A percentile compares a stretch with the other conserved stretches of the same genome.
phyloP scores from a whole-genome alignment of 768 basidiomycete genomes.

The Goffeauzyma gilvescens region DNA sequence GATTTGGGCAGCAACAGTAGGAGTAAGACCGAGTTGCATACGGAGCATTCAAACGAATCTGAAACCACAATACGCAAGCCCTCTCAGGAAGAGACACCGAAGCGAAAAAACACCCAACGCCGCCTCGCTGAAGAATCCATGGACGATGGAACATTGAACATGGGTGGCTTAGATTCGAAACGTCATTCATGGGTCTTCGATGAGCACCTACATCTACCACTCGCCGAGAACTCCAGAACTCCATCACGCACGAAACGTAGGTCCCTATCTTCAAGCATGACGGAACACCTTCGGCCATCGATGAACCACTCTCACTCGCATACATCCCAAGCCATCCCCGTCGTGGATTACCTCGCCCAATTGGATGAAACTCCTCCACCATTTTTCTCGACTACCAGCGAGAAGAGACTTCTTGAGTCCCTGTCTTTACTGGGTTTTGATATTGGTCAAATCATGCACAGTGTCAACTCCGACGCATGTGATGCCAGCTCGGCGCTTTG shows the following conservation, averaged over 20 bases:
- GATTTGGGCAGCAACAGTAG: slow-evolving; percentile 13
- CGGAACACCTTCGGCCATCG: slow-evolving; percentile 21
- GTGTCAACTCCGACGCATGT: slow-evolving; percentile 76
- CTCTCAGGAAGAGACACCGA: slow-evolving; percentile 2
- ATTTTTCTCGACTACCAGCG: slow-evolving; percentile 68
- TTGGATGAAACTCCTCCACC: slow-evolving; percentile 38
- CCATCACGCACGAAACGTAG: slow-evolving; percentile 89
- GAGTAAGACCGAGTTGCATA: slow-evolving; percentile 13
- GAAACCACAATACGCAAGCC: slow-evolving; percentile 28
- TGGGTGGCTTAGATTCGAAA: slow-evolving; percentile 7
- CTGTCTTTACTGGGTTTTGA: slow-evolving; percentile 69
- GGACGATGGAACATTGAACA: slow-evolving; percentile 1
- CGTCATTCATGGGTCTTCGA: slow-evolving; percentile 12
- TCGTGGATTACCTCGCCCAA: slow-evolving; percentile 36
- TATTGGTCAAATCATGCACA: slow-evolving; percentile 85
- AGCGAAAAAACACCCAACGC: no score
- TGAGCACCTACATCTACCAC: slow-evolving; percentile 41
- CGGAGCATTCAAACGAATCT: slow-evolving; percentile 26
- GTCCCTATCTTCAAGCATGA: slow-evolving; percentile 69
- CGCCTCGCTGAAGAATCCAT: no score
- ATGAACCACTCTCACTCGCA: slow-evolving; percentile 35
- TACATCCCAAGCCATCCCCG: slow-evolving; percentile 32
- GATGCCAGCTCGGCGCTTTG: slow-evolving; percentile 77
- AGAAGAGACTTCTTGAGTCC: slow-evolving; percentile 57
- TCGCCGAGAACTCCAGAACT: slow-evolving; percentile 44